Evolutionary conservation across 1,139 yeast genomes (phyloP).

Genomic region (Kurtzmaniella quercitrusa): DNA sequence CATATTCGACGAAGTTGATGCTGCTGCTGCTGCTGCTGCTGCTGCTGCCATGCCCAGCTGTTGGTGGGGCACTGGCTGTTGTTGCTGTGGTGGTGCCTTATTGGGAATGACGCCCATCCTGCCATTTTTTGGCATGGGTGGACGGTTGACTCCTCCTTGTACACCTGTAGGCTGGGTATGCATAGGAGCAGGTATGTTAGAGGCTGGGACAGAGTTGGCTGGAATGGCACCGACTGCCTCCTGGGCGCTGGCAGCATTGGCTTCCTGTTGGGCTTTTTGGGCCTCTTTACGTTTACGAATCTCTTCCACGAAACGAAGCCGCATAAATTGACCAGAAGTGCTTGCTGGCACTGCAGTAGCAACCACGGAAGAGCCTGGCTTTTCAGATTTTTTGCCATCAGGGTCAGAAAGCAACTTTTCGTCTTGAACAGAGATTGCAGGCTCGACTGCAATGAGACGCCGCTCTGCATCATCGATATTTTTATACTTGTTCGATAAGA

Average conservation of each 20-base stretch:
- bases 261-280: conserved; percentile 42
- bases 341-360: conserved; percentile 14
- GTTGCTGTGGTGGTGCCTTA: conserved; percentile 3
- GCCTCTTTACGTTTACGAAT: conserved; percentile 42
- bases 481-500: conserved; percentile 39
- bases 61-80: conserved; percentile 8
- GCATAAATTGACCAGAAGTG: conserved; percentile 43
- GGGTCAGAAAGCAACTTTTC: conserved; percentile 18
- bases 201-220: neutral
- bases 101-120: neutral
- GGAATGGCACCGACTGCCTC: neutral
- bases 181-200: neutral
- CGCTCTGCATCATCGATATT: conserved; percentile 37
- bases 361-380: conserved; percentile 5
- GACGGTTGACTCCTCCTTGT: neutral
- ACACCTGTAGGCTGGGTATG: neutral
- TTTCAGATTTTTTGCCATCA: conserved; percentile 23
- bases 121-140: neutral
- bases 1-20: neutral
- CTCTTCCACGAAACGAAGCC: conserved; percentile 45
- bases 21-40: conserved; percentile 3
- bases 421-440: conserved; percentile 23
- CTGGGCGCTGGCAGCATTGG: conserved; percentile 15
- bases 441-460: conserved; percentile 39
- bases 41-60: conserved; percentile 8